A percentile compares a stretch with the other conserved stretches of the same genome.
These are phyloP conservation scores for Russula vinacea DNA, from an alignment of 768 basidiomycete species.

Conservation along the genomic window DNA sequence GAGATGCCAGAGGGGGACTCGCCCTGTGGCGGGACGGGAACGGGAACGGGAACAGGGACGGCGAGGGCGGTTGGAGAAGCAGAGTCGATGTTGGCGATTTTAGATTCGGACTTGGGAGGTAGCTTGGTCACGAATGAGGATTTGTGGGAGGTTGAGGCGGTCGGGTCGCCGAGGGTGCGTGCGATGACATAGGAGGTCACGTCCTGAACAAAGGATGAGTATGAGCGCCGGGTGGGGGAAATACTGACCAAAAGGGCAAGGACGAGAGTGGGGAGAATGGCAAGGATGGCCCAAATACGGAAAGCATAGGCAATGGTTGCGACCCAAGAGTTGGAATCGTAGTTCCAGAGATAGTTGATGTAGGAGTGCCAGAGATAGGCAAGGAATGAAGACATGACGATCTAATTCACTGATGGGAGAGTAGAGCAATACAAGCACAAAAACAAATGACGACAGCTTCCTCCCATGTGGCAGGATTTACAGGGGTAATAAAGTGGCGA, in stretches of 20 bases:
- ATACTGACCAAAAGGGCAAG: slow-evolving; percentile 63
- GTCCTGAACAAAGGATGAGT: slow-evolving; percentile 48
- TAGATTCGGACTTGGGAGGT: not conserved
- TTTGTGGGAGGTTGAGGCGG: slow-evolving; percentile 68
- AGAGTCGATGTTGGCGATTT: slow-evolving; percentile 13
- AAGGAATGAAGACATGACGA: slow-evolving; percentile 29
- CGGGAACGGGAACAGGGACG: not conserved
- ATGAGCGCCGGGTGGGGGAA: too few species aligned
- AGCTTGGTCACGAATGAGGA: slow-evolving; percentile 12
- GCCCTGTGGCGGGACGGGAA: not conserved
- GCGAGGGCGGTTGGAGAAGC: not conserved
- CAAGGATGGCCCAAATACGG: slow-evolving; percentile 58
- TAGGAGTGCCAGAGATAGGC: slow-evolving; percentile 58
- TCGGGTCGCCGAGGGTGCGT: slow-evolving; percentile 71
- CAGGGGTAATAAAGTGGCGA: not conserved
- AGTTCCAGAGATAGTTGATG: slow-evolving; percentile 59
- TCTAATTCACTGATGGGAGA: not conserved
- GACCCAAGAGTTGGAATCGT: slow-evolving; percentile 64
- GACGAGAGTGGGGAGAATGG: slow-evolving; percentile 49
- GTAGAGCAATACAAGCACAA: slow-evolving; percentile 1
- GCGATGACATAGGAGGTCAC: slow-evolving; percentile 79
- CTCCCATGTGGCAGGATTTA: slow-evolving; percentile 1
- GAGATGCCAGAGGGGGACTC: not conserved
- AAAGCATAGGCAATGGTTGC: slow-evolving; percentile 58
- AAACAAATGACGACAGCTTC: slow-evolving; percentile 7